These are phyloP conservation scores for Trypanosoma melophagium DNA, from an alignment of 208 protist genomes.

Conservation along the genomic window DNA sequence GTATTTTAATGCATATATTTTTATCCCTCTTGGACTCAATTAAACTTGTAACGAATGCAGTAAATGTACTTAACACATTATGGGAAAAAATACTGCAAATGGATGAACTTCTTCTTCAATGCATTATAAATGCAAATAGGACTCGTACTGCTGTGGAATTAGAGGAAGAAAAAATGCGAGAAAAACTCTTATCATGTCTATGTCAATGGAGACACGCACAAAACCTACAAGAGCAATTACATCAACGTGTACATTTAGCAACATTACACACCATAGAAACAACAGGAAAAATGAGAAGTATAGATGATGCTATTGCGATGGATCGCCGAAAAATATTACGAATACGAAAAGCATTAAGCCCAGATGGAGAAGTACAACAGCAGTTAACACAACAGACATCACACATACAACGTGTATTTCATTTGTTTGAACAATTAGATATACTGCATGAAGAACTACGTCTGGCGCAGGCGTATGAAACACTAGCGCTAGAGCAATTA, in stretches of 20 bases:
- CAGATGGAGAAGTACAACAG: slow-evolving; percentile 11
- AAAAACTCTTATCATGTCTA: slow-evolving; percentile 4
- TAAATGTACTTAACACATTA: neutral
- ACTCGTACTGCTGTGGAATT: neutral
- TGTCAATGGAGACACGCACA: slow-evolving; percentile 1
- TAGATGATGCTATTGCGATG: neutral
- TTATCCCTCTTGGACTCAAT: slow-evolving; percentile 3
- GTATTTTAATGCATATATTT: slow-evolving; percentile 11
- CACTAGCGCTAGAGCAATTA: neutral
- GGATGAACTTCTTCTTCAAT: slow-evolving; percentile 6
- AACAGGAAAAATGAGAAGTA: too few species aligned
- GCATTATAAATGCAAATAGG: neutral
- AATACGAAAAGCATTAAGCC: neutral
- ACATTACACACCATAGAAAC: neutral
- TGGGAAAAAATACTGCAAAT: slow-evolving; percentile 3
- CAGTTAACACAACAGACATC: neutral
- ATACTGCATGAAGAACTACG: slow-evolving; percentile 14
- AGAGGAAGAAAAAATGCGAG: neutral
- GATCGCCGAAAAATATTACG: neutral
- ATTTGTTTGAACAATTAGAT: slow-evolving; percentile 1
- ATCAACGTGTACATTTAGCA: slow-evolving; percentile 6
- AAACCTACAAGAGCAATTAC: slow-evolving; percentile 7
- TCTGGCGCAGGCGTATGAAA: slow-evolving; percentile 9
- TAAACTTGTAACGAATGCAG: slow-evolving; percentile 17
- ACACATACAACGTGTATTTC: slow-evolving; percentile 1